Conservation (phyloP, 768 basidiomycete species). For the Dioszegia aurantiaca region DNA sequence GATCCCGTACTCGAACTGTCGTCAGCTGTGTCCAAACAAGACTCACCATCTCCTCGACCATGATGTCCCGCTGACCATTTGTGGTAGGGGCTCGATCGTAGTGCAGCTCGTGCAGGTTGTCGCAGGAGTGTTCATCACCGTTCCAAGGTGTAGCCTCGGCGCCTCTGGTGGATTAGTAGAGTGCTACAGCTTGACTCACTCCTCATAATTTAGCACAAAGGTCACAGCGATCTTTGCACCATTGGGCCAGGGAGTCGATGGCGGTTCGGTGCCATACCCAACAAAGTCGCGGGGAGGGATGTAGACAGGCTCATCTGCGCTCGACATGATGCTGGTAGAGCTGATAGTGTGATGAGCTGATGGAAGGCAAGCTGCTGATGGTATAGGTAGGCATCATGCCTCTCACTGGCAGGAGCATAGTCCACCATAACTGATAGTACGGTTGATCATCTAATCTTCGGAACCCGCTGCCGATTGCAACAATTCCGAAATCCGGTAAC, state of each 20-base stretch:
- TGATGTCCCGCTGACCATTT: slow-evolving; percentile 25
- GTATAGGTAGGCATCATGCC: no score
- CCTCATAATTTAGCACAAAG: slow-evolving; percentile 37
- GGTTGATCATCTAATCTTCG: no score
- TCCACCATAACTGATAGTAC: no score
- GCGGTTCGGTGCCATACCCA: slow-evolving; percentile 28
- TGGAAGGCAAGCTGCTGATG: no score
- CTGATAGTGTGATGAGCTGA: neutral
- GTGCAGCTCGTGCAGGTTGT: slow-evolving; percentile 30
- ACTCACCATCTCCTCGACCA: slow-evolving; percentile 36
- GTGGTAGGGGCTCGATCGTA: slow-evolving; percentile 22
- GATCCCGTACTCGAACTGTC: slow-evolving; percentile 37
- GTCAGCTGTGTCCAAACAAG: neutral
- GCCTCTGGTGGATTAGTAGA: slow-evolving; percentile 3
- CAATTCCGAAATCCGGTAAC: no score
- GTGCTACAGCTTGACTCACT: slow-evolving; percentile 12
- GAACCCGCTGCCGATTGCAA: no score
- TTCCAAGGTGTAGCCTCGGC: slow-evolving; percentile 38
- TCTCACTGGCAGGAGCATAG: no score
- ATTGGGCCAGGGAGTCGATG: slow-evolving; percentile 28
- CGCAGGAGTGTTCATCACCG: slow-evolving; percentile 27
- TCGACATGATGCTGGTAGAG: slow-evolving; percentile 2
- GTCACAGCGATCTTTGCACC: slow-evolving; percentile 36
- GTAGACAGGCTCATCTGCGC: slow-evolving; percentile 5
- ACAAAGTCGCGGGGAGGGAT: slow-evolving; percentile 36